phyloP scores from a whole-genome alignment of 768 basidiomycete genomes.

The Boletus barrowsii region DNA sequence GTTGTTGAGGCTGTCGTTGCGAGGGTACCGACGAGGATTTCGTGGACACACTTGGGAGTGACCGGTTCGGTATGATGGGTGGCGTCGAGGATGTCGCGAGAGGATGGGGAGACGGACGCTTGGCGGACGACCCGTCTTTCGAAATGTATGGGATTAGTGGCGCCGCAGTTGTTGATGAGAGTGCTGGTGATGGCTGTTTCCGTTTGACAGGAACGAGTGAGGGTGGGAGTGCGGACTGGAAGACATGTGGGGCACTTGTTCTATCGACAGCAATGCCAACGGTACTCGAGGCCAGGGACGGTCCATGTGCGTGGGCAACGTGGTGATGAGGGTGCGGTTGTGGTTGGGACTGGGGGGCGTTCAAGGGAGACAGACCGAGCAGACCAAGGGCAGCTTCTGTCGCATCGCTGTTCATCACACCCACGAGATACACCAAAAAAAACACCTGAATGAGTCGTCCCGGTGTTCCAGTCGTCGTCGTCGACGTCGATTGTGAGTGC shows the following conservation, averaged over 20 bases:
- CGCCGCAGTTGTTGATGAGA: slow-evolving; percentile 8
- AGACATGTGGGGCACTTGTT: slow-evolving; percentile 13
- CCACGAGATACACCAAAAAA: slow-evolving; percentile 7
- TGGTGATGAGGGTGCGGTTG: slow-evolving; percentile 25
- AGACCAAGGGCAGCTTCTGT: slow-evolving; percentile 59
- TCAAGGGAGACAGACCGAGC: slow-evolving; percentile 45
- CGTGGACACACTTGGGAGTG: slow-evolving; percentile 8
- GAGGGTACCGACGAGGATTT: slow-evolving; percentile 15
- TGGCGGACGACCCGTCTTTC: slow-evolving; percentile 11
- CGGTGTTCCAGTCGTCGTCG: slow-evolving; percentile 7
- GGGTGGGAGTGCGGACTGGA: slow-evolving; percentile 24
- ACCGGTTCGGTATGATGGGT: slow-evolving; percentile 7
- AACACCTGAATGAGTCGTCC: slow-evolving; percentile 3
- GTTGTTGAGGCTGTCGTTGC: slow-evolving; percentile 14
- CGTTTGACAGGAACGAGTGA: slow-evolving; percentile 42
- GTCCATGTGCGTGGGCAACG: slow-evolving; percentile 25
- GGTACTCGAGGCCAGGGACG: slow-evolving; percentile 23
- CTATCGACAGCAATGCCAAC: slow-evolving; percentile 28
- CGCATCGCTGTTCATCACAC: slow-evolving; percentile 51
- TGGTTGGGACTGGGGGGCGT: slow-evolving; percentile 28
- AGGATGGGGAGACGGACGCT: slow-evolving; percentile 17
- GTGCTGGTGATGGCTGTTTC: slow-evolving; percentile 29
- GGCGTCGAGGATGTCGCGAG: slow-evolving; percentile 17
- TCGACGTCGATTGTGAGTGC: slow-evolving; percentile 12
- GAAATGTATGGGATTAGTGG: slow-evolving; percentile 3